These are phyloP conservation scores for Sporothrix globosa DNA, from an alignment of 2,329 filamentous ascomycete species.

Conservation along the genomic window DNA sequence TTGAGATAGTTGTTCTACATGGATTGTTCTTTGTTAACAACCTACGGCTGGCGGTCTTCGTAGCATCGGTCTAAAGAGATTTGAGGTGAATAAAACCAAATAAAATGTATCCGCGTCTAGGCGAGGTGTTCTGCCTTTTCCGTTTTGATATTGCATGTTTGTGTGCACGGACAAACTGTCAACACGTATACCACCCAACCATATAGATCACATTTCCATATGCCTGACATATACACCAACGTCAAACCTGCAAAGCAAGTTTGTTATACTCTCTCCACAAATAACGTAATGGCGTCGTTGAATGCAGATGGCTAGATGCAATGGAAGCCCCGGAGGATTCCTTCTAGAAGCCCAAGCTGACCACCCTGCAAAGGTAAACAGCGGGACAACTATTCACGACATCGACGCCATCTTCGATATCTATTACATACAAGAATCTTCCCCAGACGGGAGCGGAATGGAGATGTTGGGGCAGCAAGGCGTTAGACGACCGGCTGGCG, in stretches of 20 bases:
- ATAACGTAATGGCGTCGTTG: not conserved
- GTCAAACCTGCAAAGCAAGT: too few species aligned
- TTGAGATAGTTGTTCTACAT: not conserved
- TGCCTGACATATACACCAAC: not conserved
- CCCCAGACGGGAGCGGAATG: not conserved
- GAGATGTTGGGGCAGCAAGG: conserved; percentile 1
- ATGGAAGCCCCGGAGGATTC: not conserved
- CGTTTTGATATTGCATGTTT: not conserved
- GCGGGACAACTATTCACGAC: conserved; percentile 3
- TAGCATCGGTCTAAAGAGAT: not conserved
- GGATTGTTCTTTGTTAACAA: not conserved
- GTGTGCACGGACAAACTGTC: not conserved
- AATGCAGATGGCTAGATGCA: not conserved
- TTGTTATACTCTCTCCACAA: too few species aligned
- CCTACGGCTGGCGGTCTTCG: not conserved
- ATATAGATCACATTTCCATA: not conserved
- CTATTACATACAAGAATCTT: conserved; percentile 21
- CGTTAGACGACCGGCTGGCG: not conserved
- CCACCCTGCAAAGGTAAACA: too few species aligned
- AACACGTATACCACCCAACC: not conserved
- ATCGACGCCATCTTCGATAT: not conserved
- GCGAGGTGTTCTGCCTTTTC: not conserved
- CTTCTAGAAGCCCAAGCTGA: conserved; percentile 18
- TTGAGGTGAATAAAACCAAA: not conserved
- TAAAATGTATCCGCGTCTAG: not conserved